Evolutionary conservation across 768 basidiomycete genomes (phyloP).

Genomic region (Dacryopinax primogenitus): DNA sequence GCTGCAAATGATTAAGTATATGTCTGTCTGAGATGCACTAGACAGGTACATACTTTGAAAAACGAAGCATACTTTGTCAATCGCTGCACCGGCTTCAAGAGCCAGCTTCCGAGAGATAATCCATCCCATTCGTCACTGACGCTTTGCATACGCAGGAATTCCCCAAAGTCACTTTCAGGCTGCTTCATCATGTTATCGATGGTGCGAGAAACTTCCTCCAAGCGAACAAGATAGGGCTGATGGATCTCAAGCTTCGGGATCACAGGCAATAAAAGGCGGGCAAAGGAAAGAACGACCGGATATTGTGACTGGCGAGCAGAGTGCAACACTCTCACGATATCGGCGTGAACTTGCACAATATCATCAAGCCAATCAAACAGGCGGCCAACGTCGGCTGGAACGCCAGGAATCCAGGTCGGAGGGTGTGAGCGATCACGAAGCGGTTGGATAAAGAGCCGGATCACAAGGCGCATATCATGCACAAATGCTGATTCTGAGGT

Average conservation of each 20-base stretch:
- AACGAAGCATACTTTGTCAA: slow-evolving; percentile 56
- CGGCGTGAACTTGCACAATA: slow-evolving; percentile 61
- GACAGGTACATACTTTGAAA: slow-evolving; percentile 47
- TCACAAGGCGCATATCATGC: slow-evolving; percentile 47
- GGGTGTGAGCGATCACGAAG: slow-evolving; percentile 47
- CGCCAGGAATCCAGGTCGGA: slow-evolving; percentile 63
- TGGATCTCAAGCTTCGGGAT: slow-evolving; percentile 65
- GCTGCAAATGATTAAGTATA: slow-evolving; percentile 33
- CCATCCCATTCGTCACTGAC: slow-evolving; percentile 39
- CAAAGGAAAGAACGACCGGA: slow-evolving; percentile 40
- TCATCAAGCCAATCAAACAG: slow-evolving; percentile 85
- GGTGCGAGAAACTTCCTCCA: slow-evolving; percentile 45
- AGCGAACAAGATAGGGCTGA: slow-evolving; percentile 68
- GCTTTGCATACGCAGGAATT: slow-evolving; percentile 56
- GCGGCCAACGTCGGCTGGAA: slow-evolving; percentile 54
- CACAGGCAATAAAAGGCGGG: slow-evolving; percentile 46
- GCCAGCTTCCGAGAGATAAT: slow-evolving; percentile 52
- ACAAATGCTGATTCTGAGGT: slow-evolving; percentile 60
- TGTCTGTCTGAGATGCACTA: slow-evolving; percentile 6
- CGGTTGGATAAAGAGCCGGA: slow-evolving; percentile 63
- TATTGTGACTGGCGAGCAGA: slow-evolving; percentile 32
- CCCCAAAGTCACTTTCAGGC: slow-evolving; percentile 60
- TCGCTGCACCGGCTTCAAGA: slow-evolving; percentile 64
- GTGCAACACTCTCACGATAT: slow-evolving; percentile 42
- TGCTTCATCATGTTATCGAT: slow-evolving; percentile 41